Percentiles rank a stretch among this genome's conserved stretches.
Conservation (phyloP, 2,329 filamentous ascomycete genomes). For the Sporothrix brunneoviolacea region DNA sequence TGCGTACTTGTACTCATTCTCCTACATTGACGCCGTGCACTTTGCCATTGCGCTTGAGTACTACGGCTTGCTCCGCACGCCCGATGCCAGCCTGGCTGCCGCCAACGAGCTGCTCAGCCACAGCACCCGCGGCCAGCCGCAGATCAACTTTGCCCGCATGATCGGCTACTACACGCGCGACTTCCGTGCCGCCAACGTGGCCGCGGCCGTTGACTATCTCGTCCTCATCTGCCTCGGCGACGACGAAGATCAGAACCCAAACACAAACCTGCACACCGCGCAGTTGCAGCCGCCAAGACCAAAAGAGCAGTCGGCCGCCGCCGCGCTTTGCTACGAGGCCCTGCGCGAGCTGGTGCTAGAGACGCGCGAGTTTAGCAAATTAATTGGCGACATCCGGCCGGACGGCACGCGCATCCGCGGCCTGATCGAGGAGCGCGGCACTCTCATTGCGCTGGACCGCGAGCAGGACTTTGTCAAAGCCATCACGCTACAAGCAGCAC, state of each 20-base stretch:
- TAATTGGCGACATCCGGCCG: conserved; percentile 83
- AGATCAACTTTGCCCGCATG: conserved; percentile 92
- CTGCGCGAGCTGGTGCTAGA: conserved; percentile 93
- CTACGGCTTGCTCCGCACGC: conserved; percentile 82
- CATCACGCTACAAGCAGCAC: conserved; percentile 89
- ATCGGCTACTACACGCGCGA: conserved; percentile 93
- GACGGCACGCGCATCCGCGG: conserved; percentile 83
- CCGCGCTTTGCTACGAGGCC: conserved; percentile 81
- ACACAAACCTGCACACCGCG: too few relatives aligned
- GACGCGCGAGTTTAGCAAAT: conserved; percentile 87
- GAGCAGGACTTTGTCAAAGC: conserved; percentile 80
- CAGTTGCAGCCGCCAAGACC: conserved; percentile 38
- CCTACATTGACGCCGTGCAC: conserved; percentile 89
- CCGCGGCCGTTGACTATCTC: conserved; percentile 89
- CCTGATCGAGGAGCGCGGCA: conserved; percentile 77
- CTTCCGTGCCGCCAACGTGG: conserved; percentile 85
- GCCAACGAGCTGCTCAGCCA: conserved; percentile 63
- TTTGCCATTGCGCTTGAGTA: conserved; percentile 85
- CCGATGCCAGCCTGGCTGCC: conserved; percentile 59
- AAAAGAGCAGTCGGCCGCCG: conserved; percentile 51
- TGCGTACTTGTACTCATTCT: conserved; percentile 83
- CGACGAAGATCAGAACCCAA: conserved; percentile 52
- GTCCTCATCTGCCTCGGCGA: conserved; percentile 85
- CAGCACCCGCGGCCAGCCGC: conserved; percentile 63
- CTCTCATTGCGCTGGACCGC: conserved; percentile 71